phyloP scores from a whole-genome alignment of 352 stramenopile species.

The Pilasporangium apinafurcum region DNA sequence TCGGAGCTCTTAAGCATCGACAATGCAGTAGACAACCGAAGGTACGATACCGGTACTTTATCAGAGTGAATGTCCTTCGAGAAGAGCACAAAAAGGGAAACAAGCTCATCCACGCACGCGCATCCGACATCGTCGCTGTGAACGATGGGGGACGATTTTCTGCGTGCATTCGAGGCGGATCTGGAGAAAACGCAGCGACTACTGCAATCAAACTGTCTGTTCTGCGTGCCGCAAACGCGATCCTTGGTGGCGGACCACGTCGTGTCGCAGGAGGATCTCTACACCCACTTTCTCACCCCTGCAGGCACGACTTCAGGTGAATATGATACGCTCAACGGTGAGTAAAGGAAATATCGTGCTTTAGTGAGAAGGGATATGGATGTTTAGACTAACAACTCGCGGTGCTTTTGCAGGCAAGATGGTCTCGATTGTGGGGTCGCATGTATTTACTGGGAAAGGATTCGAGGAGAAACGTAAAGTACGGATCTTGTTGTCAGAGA shows the following conservation, averaged over 20 bases:
- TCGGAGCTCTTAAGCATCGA: no score
- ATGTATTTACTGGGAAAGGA: constrained; percentile 40
- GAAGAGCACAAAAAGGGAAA: neutral
- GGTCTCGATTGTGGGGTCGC: constrained; percentile 44
- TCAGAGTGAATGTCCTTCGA: neutral
- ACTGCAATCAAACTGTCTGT: constrained; percentile 36
- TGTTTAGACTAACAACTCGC: no score
- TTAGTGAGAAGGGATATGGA: neutral
- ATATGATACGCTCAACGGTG: constrained; percentile 69
- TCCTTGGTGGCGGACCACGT: constrained; percentile 38
- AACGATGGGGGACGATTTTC: constrained; percentile 37
- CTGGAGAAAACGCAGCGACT: constrained; percentile 48
- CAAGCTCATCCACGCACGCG: neutral
- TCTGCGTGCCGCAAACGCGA: constrained; percentile 63
- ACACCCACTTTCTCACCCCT: constrained; percentile 52
- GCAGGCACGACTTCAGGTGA: constrained; percentile 14
- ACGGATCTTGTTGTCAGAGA: constrained; percentile 66
- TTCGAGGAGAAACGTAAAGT: constrained; percentile 54
- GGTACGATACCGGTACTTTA: no score
- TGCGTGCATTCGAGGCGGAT: constrained; percentile 28
- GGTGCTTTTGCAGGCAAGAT: constrained; percentile 44
- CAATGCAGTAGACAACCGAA: no score
- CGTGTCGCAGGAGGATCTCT: constrained; percentile 34
- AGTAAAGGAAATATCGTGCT: no score
- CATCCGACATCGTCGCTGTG: neutral